Evolutionary conservation across 1,284 basidiomycete species (phyloP), one percentile per base, ranked within the genome.

Genomic region (Cutaneotrichosporon cyanovorans): DNA sequence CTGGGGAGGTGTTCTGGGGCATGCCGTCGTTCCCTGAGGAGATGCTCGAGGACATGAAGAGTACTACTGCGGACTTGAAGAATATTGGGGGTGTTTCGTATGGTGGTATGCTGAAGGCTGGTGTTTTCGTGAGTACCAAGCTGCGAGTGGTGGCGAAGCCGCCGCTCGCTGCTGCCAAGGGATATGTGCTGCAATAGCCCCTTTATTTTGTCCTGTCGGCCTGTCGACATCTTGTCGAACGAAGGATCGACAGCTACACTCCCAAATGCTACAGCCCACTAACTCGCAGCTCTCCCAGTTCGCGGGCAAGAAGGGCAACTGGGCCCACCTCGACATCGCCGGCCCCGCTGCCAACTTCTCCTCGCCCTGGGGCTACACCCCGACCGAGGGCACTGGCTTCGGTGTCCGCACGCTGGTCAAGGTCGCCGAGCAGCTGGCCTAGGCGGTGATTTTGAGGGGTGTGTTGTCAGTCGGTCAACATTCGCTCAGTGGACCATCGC

Each of bases 291-390:
- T 53, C 14, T 34, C 43, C 47, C 48, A 50, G 48, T 54, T 54
- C 23, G 52, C 52, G 7, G 25, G 25, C 25, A 39, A 53, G 23
- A 38, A 50, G 42, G 48, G 48, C 39, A 53, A 53, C 51, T 53
- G 51, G 51, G 51, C 45, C 16, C 51, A 53, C 40, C 45, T 53
- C 21, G 51, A 53, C 48, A 47, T 53, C 37, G 51, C 51, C 2
- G 51, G 51, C 16, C 51, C 51, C 11, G 37, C 51, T 5, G 47
- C 41, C 45, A 53, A 53, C 48, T 50, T 47, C 18, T 22, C 25
- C 20, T 25, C 39, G 11, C 42, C 51, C 5, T 42, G 40, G 32
- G 51, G 51, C 18, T 53, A 42, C 42, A 49, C 47, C 11, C 35
- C 51, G 18, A 47, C 45, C 16, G 51, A 53, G 45, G 51, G 51